Base-by-base conservation (phyloP, 1,139 yeast species). In the Debaryomyces coudertii region DNA sequence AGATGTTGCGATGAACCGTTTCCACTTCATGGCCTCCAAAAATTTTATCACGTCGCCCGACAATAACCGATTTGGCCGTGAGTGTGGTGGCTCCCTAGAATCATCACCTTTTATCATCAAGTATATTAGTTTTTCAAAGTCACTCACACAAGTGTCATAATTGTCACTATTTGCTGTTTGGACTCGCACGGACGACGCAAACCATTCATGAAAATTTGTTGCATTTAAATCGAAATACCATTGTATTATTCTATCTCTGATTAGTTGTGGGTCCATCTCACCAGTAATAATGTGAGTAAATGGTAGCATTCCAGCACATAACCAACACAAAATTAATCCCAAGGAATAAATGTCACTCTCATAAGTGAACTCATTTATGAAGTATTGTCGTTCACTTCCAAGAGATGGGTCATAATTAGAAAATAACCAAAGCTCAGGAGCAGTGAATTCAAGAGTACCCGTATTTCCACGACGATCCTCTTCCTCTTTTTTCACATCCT, bases 381-480 rank as follows among this genome's bases (percentile, higher is more conserved):
- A 64, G 9, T 53, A 55, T 37, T 56, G 57, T n/a, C 47, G 45
- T 23, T 53, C 57, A 8, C 42, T 45, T 4, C 54, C 55, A 31
- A 49, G 41, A 7, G 54, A 44, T 2, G 64, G 60, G 16, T 64
- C 70, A 52, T 38, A 54, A 43, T 48, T 57, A 15, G 69, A 56
- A 40, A 55, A 66, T 2, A 70, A 61, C 59, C 90, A 73, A 11
- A 89, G 72, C 55, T 89, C 96, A 0, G 96, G 97, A 0, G 96
- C 96, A 24, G 92, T 84, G 56, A 83, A 90, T 59, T 89, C 97
- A 20, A 89, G 61, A 0, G 97, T 90, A 0, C 97, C 97, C 0
- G 97, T 90, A 40, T 83, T 80, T 0, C 97, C 97, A 7, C 65
- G 58, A 14, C 76, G 53, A 23, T 65, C 71, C 1, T 51, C 55